These are phyloP conservation scores for Coemansia javaensis DNA, from an alignment of 192 early-diverging fungal species.

Conservation along the genomic window DNA sequence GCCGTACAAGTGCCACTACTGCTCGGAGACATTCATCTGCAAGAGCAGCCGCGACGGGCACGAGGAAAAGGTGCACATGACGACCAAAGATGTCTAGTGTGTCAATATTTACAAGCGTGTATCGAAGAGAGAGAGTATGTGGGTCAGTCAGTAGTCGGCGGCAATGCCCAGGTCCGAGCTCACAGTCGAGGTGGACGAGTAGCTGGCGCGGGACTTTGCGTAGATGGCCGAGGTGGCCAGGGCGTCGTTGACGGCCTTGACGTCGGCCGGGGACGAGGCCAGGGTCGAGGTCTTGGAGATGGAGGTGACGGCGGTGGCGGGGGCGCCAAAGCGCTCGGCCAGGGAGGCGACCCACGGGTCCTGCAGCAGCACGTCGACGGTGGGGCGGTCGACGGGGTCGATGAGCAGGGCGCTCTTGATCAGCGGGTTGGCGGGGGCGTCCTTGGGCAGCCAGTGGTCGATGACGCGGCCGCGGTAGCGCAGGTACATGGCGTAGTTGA, in stretches of 20 bases:
- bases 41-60: too few species aligned
- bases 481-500: constrained; percentile 60
- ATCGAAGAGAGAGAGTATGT: neutral
- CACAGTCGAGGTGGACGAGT: constrained; percentile 41
- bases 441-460: constrained; percentile 51
- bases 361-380: constrained; percentile 67
- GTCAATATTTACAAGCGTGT: constrained; percentile 4
- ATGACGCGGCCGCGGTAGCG: constrained; percentile 46
- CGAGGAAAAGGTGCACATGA: too few species aligned
- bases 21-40: too few species aligned
- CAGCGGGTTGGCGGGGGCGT: constrained; percentile 37
- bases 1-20: too few species aligned
- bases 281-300: constrained; percentile 31
- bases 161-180: constrained; percentile 44
- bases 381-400: constrained; percentile 65
- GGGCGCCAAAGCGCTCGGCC: constrained; percentile 16
- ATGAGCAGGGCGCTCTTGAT: constrained; percentile 71
- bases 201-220: constrained; percentile 14
- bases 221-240: constrained; percentile 30
- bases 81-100: too few species aligned
- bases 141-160: constrained; percentile 20
- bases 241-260: constrained; percentile 35
- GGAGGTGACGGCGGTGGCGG: neutral
- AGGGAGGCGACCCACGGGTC: constrained; percentile 66
- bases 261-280: constrained; percentile 11